Evolutionary conservation across 768 basidiomycete genomes (phyloP).

Genomic region (Lentinula guzmanii): DNA sequence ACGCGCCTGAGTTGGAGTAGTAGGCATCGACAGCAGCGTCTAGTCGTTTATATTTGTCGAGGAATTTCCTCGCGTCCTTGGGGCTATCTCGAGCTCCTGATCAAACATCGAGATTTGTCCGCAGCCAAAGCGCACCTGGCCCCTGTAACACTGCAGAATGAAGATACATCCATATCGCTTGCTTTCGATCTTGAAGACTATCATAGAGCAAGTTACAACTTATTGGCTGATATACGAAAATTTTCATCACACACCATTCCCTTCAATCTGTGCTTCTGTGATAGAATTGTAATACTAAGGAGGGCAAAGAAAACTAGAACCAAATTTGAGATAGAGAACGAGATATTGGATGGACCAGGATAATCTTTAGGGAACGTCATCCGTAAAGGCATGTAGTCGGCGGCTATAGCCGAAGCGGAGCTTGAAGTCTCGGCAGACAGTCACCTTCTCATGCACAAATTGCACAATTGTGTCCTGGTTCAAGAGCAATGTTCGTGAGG

Average conservation of each 20-base stretch:
- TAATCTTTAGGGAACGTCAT: conserved; percentile 1
- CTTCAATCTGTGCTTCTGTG: not conserved
- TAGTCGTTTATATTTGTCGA: conserved; percentile 64
- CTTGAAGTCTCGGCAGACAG: not conserved
- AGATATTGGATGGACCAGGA: not conserved
- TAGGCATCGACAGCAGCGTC: conserved; percentile 73
- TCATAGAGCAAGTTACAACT: not conserved
- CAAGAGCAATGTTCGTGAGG: too few species aligned
- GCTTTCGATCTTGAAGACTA: conserved; percentile 24
- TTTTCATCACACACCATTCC: not conserved
- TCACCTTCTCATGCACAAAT: too few species aligned
- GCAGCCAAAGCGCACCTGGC: conserved; percentile 47
- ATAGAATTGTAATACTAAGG: not conserved
- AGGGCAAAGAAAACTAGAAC: not conserved
- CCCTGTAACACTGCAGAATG: conserved; percentile 66
- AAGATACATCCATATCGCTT: conserved; percentile 43
- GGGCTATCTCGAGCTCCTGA: conserved; percentile 28
- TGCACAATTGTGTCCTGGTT: too few species aligned
- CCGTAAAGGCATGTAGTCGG: not conserved
- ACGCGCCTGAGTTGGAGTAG: conserved; percentile 48
- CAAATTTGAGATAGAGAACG: not conserved
- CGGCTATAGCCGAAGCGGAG: not conserved
- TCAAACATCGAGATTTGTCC: conserved; percentile 14
- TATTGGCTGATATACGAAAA: not conserved
- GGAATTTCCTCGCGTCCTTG: conserved; percentile 59